Percentiles rank a stretch among this genome's conserved stretches.
Evolutionary conservation across 768 basidiomycete species (phyloP).

Genomic region (Kwoniella botswanensis): DNA sequence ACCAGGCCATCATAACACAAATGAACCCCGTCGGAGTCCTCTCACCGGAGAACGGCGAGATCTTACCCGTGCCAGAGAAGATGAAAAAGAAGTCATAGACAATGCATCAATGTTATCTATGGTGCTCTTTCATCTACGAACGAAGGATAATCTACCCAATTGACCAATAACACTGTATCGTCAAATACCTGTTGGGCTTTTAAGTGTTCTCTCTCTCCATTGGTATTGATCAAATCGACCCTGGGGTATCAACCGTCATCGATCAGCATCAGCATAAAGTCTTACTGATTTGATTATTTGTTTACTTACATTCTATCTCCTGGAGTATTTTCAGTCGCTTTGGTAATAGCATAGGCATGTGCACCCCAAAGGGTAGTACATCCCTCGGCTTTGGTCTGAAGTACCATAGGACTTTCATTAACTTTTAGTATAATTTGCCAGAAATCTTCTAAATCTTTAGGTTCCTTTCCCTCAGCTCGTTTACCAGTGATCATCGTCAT

Average conservation of each 20-base stretch:
- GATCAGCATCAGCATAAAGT: background rate
- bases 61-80: constrained; percentile 55
- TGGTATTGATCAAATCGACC: background rate
- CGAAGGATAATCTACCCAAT: constrained; percentile 2
- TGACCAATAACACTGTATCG: background rate
- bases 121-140: background rate
- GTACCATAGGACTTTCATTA: background rate
- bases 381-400: background rate
- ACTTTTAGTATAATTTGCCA: background rate
- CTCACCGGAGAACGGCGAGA: constrained; percentile 64
- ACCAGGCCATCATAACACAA: constrained; percentile 76
- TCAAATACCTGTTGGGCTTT: background rate
- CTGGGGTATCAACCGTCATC: background rate
- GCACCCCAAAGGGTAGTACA: background rate
- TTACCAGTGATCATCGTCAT: background rate
- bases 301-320: background rate
- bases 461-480: background rate
- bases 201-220: background rate
- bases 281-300: background rate
- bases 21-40: constrained; percentile 70
- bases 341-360: constrained; percentile 1
- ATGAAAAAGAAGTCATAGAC: constrained; percentile 30
- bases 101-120: background rate
- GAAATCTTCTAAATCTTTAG: constrained; percentile 1
- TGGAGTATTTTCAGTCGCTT: background rate